A percentile compares a stretch with the other conserved stretches of the same genome.
phyloP scores from a whole-genome alignment of 208 protist genomes.

The Leishmania tropica region DNA sequence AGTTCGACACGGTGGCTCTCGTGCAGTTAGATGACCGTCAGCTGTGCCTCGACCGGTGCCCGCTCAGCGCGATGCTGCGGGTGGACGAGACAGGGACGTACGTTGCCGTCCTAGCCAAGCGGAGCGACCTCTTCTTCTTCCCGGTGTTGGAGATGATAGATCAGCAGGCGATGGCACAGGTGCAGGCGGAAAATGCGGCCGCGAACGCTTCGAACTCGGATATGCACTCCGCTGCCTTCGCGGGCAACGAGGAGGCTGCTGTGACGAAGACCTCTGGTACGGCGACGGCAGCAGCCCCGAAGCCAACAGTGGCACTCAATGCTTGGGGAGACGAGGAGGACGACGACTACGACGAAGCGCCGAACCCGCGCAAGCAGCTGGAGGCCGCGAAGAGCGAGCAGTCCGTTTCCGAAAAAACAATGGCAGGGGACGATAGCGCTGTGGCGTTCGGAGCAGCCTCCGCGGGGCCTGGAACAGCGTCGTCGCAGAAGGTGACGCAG shows the following conservation, averaged over 20 bases:
- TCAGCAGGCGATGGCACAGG: conserved; percentile 8
- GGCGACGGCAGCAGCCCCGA: not conserved
- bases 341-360: conserved; percentile 33
- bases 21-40: conserved; percentile 84
- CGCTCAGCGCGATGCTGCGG: conserved; percentile 69
- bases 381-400: not conserved
- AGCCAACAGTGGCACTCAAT: conserved; percentile 46
- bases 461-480: not conserved
- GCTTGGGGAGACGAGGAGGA: conserved; percentile 90
- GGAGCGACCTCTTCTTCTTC: conserved; percentile 72
- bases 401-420: too few relatives aligned
- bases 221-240: conserved; percentile 4
- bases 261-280: conserved; percentile 1
- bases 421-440: too few relatives aligned
- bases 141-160: conserved; percentile 44
- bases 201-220: not conserved
- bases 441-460: not conserved
- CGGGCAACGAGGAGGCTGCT: conserved; percentile 12
- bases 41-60: conserved; percentile 39
- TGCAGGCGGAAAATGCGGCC: not conserved
- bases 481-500: conserved; percentile 1
- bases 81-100: conserved; percentile 63
- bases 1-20: conserved; percentile 75
- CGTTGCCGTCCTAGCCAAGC: conserved; percentile 70
- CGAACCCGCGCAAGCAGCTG: not conserved